phyloP scores from a whole-genome alignment of 1,284 basidiomycete genomes.

The Amylostereum areolatum region DNA sequence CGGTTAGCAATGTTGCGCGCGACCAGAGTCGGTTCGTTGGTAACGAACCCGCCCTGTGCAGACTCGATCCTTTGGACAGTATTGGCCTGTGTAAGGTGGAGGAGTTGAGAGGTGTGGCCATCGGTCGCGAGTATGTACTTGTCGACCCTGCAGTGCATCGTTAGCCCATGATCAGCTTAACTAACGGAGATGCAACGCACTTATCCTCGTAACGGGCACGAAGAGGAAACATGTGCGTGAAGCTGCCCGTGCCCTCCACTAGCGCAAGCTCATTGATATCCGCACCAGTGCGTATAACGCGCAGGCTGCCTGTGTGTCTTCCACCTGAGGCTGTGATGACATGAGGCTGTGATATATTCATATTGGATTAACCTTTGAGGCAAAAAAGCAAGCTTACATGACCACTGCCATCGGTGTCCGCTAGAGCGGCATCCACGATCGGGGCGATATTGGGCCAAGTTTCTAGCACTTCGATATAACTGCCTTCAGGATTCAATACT shows the following conservation, averaged over 20 bases:
- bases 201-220: constrained; percentile 39
- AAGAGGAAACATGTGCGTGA: constrained; percentile 64
- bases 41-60: constrained; percentile 36
- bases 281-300: constrained; percentile 82
- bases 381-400: constrained; percentile 45
- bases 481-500: constrained; percentile 45
- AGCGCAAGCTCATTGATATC: constrained; percentile 67
- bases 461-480: constrained; percentile 53
- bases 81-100: constrained; percentile 39
- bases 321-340: constrained; percentile 90
- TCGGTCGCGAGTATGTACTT: constrained; percentile 57
- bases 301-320: constrained; percentile 74
- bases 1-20: constrained; percentile 49
- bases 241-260: constrained; percentile 53
- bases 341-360: constrained; percentile 41
- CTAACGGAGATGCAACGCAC: constrained; percentile 32
- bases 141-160: constrained; percentile 32
- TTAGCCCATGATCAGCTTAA: constrained; percentile 2
- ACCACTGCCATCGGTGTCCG: constrained; percentile 70
- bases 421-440: constrained; percentile 77
- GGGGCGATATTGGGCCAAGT: constrained; percentile 82
- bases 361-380: constrained; percentile 2
- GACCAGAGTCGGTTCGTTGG: constrained; percentile 55
- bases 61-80: constrained; percentile 33
- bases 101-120: constrained; percentile 43